Base-by-base conservation (phyloP, 306 rosid genomes). In the Quercus berberidifolia region DNA sequence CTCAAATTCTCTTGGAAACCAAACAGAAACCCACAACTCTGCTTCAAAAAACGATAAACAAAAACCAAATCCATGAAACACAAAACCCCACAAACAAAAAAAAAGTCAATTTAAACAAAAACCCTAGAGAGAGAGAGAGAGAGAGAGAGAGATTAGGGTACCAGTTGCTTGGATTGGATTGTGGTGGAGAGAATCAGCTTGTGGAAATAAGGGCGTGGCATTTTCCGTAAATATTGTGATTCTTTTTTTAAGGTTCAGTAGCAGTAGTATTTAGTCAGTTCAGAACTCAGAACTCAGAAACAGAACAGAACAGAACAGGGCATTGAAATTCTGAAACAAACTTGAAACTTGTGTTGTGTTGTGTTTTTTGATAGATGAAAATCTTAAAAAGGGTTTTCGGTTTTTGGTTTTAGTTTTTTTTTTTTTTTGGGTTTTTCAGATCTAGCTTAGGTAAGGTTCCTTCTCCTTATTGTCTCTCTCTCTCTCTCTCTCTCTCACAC, bases 101-200 rank as follows among this genome's bases (percentile, higher is more conserved):
- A 41, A 38, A 38, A 38, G 11, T 2, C 46, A 38, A 38, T 38
- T 8, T 14, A 5, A 20, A 55, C 74, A 11, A 77, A 30, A 35
- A 77, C 54, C 52, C 38, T 2, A 67, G 43, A 72, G 18, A 58
- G 28, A 71, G 2, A 51, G 41, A 20, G 9, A 25, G 30, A 71
- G 76, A 71, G 76, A 77, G 71, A 18, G 55, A 84, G 69, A 79
- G 79, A 81, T 70, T 43, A 49, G 77, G 71, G 76, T 93, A 95
- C 99, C 99, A 95, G 86, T 78, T 91, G 92, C 30, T 77, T 90
- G 46, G 91, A 80, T 77, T 90, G 91, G 75, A 93, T 65, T 58
- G 91, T 87, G 20, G 97, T 86, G 1, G 94, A 79, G 38, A 90
- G 84, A 86, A 95, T 79, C 87, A 95, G 91, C 94, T 95, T 93